Evolutionary conservation across 495 filamentous ascomycete species (phyloP), one percentile per base, ranked within the genome.

Genomic region (Xylaria flabelliformis): DNA sequence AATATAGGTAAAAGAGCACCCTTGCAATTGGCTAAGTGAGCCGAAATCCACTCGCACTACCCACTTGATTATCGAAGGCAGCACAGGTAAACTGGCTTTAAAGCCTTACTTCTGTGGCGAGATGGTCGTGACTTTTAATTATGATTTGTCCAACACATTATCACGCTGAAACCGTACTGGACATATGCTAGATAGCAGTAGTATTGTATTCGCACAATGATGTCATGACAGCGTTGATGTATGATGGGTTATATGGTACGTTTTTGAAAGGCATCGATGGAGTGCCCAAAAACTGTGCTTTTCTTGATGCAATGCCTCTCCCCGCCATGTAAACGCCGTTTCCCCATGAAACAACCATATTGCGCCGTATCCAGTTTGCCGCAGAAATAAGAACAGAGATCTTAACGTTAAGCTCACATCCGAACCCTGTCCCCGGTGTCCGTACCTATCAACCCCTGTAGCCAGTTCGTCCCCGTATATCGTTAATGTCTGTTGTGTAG

Each of bases 291-390:
- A 51, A 64, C 17, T 24, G 29, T 71, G 29, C 55, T 61, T 26
- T 70, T 64, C 50, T 64, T 72, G 19, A 61, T 39, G 58, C 58
- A 61, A 70, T 63, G 68, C 58, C 50, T 59, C 41, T 51, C 9
- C 21, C 46, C 29, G 36, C 58, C 41, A 36, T 50, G 53, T 62
- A 26, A 70, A 70, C 67, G 56, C 67, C 67, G 39, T 21, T 50
- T 41, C 56, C 46, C 5, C 34, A 44, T 48, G 7, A 53, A 42
- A 29, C 36, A 56, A 46, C 50, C 51, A 21, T 13, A 9, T 29
- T 67, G 41, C 69, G 61, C 69, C 64, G 17, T 55, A 24, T 46
- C 61, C 69, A n/a, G 19, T 17, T 67, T 71, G 55, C 64, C 69
- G 44, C 13, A 5, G 21, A 46, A 34, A n/a, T 12, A 50, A 15